Conservation (phyloP, 108 stramenopile species). For the Tribonema minus region DNA sequence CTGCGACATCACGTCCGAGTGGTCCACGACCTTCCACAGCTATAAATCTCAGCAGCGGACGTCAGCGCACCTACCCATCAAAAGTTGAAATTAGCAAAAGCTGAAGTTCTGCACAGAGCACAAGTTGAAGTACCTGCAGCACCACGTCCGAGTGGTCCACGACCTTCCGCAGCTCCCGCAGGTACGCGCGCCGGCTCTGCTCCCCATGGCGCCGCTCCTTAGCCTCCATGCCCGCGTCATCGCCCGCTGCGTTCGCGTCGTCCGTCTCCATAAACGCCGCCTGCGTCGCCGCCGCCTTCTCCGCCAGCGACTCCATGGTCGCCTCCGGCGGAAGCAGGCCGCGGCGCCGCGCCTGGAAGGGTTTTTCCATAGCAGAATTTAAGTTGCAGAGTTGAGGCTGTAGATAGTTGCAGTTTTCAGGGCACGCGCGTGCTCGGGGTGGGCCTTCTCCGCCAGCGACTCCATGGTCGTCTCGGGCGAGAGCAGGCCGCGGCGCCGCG, state of each 20-base stretch:
- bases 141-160: slow-evolving; percentile 92
- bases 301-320: neutral
- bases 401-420: too few species aligned
- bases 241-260: too few species aligned
- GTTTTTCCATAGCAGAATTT: too few species aligned
- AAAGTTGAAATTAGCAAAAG: too few species aligned
- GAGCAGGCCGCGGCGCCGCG: neutral
- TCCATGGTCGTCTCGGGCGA: neutral
- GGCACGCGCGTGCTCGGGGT: too few species aligned
- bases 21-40: slow-evolving; percentile 88
- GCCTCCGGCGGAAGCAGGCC: neutral
- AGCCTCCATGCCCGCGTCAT: neutral
- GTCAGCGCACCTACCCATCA: too few species aligned
- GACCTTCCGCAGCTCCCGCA: slow-evolving; percentile 86
- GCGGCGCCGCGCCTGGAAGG: neutral
- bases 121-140: slow-evolving; percentile 91
- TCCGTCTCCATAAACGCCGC: neutral
- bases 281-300: neutral
- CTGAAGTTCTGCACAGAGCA: too few species aligned
- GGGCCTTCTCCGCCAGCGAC: neutral
- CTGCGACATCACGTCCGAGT: slow-evolving; percentile 89
- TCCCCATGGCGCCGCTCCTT: slow-evolving; percentile 41
- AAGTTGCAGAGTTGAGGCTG: too few species aligned
- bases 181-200: slow-evolving; percentile 71
- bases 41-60: too few species aligned